Conservation (phyloP, 306 rosid genomes). For the Abrus pulchellus region DNA sequence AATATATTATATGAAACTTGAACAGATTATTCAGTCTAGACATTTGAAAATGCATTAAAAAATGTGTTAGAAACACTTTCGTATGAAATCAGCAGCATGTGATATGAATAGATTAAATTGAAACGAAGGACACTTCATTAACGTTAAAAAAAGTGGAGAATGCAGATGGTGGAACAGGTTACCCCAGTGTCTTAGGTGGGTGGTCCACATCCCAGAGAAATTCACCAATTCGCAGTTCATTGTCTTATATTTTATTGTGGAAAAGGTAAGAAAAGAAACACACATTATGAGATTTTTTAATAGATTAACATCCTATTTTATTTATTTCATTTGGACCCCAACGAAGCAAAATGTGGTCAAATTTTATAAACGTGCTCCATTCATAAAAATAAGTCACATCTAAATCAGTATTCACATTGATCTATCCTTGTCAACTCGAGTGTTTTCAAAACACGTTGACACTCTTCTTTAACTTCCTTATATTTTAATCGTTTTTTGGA, state of each 20-base stretch:
- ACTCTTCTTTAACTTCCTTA: too few relatives aligned
- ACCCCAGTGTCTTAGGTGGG: background rate
- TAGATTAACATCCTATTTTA: background rate
- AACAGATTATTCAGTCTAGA: too few relatives aligned
- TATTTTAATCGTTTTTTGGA: too few relatives aligned
- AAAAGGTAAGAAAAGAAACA: slow-evolving; percentile 3
- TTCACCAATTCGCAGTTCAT: background rate
- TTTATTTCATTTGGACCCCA: slow-evolving; percentile 10
- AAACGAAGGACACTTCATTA: background rate
- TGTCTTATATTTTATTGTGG: background rate
- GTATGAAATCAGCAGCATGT: too few relatives aligned
- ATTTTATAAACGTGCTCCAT: background rate
- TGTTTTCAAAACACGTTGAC: background rate
- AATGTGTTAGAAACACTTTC: too few relatives aligned
- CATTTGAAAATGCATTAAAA: too few relatives aligned
- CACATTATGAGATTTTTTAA: background rate
- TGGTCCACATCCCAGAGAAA: slow-evolving; percentile 30
- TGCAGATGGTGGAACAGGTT: slow-evolving; percentile 13
- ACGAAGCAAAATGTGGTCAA: background rate
- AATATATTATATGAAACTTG: too few relatives aligned
- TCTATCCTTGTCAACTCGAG: background rate
- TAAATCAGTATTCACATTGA: background rate
- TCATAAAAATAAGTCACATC: slow-evolving; percentile 14
- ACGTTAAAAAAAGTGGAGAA: background rate
- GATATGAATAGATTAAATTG: too few relatives aligned